phyloP scores from a whole-genome alignment of 31 red algal genomes.

The Porphyra umbilicalis region DNA sequence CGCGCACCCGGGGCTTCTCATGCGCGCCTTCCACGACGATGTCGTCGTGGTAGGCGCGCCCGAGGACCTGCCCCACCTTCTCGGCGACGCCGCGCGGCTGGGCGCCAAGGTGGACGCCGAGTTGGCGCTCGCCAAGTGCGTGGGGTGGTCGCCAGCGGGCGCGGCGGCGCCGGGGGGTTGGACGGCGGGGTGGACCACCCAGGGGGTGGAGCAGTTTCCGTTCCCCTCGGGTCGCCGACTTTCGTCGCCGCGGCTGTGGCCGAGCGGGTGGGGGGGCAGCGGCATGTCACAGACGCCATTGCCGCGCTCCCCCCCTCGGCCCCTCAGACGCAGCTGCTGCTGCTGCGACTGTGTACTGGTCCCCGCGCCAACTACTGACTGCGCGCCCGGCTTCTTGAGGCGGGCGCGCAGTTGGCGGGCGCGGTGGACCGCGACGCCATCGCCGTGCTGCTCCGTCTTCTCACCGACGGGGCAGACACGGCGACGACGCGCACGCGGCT shows the following conservation, averaged over 20 bases:
- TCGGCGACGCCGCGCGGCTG: background rate
- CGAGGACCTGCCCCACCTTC: background rate
- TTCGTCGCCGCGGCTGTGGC: background rate
- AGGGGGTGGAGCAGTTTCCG: background rate
- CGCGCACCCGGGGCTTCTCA: background rate
- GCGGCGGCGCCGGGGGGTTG: background rate
- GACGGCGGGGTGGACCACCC: background rate
- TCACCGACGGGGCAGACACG: background rate
- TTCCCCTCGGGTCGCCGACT: background rate
- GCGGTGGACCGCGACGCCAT: background rate
- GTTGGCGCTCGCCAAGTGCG: background rate
- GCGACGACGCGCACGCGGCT: background rate
- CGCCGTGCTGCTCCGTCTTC: background rate
- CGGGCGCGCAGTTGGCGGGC: background rate
- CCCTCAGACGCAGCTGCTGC: background rate
- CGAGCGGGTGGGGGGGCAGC: background rate
- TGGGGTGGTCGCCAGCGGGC: background rate
- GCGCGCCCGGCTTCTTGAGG: background rate
- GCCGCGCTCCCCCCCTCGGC: background rate
- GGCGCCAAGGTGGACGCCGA: background rate
- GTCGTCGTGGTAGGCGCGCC: background rate
- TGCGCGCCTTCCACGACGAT: background rate
- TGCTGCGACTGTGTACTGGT: background rate
- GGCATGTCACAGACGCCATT: background rate
- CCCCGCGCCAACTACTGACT: background rate